Evolutionary conservation across 1,139 yeast species (phyloP), one percentile per base, ranked within the genome.

Genomic region (Komagataea norvegica): DNA sequence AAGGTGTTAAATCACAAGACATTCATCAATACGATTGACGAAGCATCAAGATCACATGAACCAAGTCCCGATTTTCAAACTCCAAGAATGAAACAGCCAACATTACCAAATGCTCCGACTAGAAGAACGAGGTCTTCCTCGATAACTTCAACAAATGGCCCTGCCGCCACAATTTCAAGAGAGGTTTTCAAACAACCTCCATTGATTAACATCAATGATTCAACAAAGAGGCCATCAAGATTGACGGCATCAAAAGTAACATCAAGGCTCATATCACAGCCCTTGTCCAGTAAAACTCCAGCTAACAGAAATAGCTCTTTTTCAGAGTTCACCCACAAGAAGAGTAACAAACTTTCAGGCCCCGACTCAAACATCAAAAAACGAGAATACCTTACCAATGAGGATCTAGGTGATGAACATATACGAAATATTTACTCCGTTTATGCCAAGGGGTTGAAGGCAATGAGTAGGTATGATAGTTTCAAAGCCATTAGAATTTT

Each of bases 401-500:
- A 71, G 14, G 70, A 66, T 29, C 57, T 59, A 27, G 67, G 75
- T 19, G 75, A 74, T 36, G 54, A 58, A 17, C 68, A 70, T 40
- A 53, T 83, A 21, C 58, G 75, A 24, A 62, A 67, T 15, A 57
- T 83, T 3, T 82, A 82, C 52, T 66, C 74, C 10, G 63, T 68
- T 8, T 71, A 87, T 47, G 91, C 91, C 1, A 72, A 74, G 48
- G 82, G 82, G 11, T 74, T 64, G 55, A 76, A 79, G 47, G 73
- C 85, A 13, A 71, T 83, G 64, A 65, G 78, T 41, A 68, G 72
- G 33, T 89, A 74, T 60, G 91, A 87, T 56, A 85, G 95, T 49
- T 79, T 77, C 54, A 80, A 82, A 51, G 95, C 96, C 1, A 77
- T 88, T 8, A 63, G 91, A 40, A 65, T 76, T 3, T 65, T 91